A percentile compares a stretch with the other conserved stretches of the same genome.
Conservation (phyloP, 345 rosid genomes). For the Eucalyptus coolabah region DNA sequence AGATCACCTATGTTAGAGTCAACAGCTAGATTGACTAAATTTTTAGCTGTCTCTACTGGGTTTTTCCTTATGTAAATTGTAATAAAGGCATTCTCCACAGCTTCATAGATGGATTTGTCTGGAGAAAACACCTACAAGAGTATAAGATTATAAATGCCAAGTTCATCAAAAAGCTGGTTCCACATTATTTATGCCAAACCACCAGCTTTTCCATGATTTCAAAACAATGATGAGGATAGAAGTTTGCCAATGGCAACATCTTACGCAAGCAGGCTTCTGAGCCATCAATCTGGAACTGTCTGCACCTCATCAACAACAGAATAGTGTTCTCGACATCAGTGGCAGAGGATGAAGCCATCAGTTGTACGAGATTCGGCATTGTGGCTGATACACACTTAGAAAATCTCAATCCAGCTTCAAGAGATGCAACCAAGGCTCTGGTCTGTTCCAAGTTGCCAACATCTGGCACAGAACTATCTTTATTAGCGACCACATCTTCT, state of each 20-base stretch:
- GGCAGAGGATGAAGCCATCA: slow-evolving; percentile 93
- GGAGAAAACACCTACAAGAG: slow-evolving; percentile 71
- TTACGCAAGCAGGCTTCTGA: slow-evolving; percentile 93
- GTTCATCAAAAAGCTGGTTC: background rate
- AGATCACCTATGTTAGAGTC: slow-evolving; percentile 93
- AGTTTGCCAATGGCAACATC: slow-evolving; percentile 90
- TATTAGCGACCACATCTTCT: slow-evolving; percentile 26
- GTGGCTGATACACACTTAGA: slow-evolving; percentile 70
- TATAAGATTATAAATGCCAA: background rate
- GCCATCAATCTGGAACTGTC: slow-evolving; percentile 95
- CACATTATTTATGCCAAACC: background rate
- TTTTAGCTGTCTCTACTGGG: slow-evolving; percentile 73
- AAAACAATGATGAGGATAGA: background rate
- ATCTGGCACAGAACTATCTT: slow-evolving; percentile 70
- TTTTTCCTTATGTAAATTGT: slow-evolving; percentile 70
- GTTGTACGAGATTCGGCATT: slow-evolving; percentile 81
- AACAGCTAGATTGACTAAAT: slow-evolving; percentile 61
- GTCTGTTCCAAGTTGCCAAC: slow-evolving; percentile 94
- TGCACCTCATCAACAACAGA: slow-evolving; percentile 76
- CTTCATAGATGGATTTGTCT: slow-evolving; percentile 93
- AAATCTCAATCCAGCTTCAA: slow-evolving; percentile 88
- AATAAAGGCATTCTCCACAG: slow-evolving; percentile 90
- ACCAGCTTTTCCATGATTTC: background rate
- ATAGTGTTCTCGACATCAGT: background rate
- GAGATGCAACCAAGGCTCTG: slow-evolving; percentile 94